Percentiles rank a stretch among this genome's conserved stretches.
Evolutionary conservation across 164 flowering plant species (phyloP).

Genomic region (Berberis thunbergii): DNA sequence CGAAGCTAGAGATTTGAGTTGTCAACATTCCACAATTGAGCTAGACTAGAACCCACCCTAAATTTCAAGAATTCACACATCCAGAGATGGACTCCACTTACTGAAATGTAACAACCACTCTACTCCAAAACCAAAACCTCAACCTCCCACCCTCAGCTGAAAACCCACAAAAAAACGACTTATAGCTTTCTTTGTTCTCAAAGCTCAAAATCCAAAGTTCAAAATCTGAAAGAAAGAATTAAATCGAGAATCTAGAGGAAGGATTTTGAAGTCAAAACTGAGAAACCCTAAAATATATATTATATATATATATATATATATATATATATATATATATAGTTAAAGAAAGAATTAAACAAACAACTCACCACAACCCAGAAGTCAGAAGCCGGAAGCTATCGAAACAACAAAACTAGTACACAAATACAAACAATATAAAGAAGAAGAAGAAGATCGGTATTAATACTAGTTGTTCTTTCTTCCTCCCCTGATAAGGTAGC

Average conservation of each 20-base stretch:
- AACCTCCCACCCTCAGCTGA: neutral
- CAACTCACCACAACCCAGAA: too few relatives aligned
- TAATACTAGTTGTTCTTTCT: too few relatives aligned
- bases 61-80: neutral
- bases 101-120: neutral
- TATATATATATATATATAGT: too few relatives aligned
- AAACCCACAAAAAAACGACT: neutral
- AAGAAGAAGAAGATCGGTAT: too few relatives aligned
- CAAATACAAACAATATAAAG: too few relatives aligned
- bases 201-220: constrained; percentile 9
- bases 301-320: too few relatives aligned
- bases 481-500: too few relatives aligned
- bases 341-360: too few relatives aligned
- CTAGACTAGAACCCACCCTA: neutral
- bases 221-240: neutral
- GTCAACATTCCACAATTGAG: neutral
- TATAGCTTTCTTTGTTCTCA: neutral
- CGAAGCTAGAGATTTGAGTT: neutral
- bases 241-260: neutral
- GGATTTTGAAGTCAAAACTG: neutral
- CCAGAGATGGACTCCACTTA: neutral
- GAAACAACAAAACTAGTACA: too few relatives aligned
- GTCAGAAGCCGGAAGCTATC: too few relatives aligned
- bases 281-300: too few relatives aligned
- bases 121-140: neutral